These are phyloP conservation scores for Phytophthora constricta DNA, from an alignment of 352 stramenopile genomes.

Conservation along the genomic window DNA sequence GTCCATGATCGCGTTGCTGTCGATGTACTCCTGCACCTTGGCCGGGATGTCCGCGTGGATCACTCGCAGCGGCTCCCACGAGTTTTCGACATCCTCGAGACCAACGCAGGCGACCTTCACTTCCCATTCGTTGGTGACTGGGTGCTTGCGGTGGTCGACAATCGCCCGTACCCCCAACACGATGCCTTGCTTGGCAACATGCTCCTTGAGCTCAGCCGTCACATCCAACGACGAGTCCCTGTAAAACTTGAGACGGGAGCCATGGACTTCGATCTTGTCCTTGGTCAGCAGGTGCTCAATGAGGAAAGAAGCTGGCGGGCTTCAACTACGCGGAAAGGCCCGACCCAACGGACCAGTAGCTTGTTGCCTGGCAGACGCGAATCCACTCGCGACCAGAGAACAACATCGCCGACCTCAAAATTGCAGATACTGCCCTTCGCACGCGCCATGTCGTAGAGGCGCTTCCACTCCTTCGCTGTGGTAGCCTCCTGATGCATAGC, in stretches of 20 bases:
- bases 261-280: neutral
- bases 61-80: neutral
- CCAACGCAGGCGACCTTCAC: neutral
- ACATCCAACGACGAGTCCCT: neutral
- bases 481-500: neutral
- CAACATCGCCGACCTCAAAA: slow-evolving; percentile 1
- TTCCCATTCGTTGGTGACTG: neutral
- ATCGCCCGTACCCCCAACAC: neutral
- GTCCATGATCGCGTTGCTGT: neutral
- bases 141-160: neutral
- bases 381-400: neutral
- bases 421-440: neutral
- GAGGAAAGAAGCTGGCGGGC: neutral
- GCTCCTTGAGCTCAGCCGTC: neutral
- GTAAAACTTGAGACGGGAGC: slow-evolving; percentile 6
- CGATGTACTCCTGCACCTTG: neutral
- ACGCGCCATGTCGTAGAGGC: neutral
- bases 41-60: neutral
- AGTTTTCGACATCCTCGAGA: neutral
- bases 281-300: slow-evolving; percentile 17
- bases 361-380: neutral
- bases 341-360: slow-evolving; percentile 4
- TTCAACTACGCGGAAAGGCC: slow-evolving; percentile 6
- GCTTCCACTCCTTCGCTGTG: neutral
- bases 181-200: slow-evolving; percentile 1